Evolutionary conservation across 23 red algal genomes (phyloP).

Genomic region (Gracilaria gracilis): DNA sequence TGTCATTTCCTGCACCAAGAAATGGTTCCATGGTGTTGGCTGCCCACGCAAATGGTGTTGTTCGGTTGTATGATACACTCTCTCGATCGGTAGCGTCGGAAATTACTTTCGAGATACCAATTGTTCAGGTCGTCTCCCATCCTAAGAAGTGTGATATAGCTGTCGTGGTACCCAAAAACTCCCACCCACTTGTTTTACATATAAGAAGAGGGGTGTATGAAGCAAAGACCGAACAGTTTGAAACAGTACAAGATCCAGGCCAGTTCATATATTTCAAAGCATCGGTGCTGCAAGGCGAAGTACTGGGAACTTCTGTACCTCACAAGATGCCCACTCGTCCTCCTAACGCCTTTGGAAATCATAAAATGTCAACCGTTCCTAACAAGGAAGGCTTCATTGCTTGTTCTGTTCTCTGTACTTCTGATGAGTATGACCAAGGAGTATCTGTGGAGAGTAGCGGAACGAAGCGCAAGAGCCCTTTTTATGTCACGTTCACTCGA

Average conservation of each 20-base stretch:
- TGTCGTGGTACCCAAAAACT: conserved; percentile 43
- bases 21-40: conserved; percentile 60
- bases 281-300: conserved; percentile 2
- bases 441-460: conserved; percentile 38
- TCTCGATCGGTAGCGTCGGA: conserved; percentile 31
- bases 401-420: conserved; percentile 37
- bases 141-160: conserved; percentile 38
- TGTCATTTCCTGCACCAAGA: conserved; percentile 62
- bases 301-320: conserved; percentile 19
- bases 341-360: conserved; percentile 48
- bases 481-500: conserved; percentile 41
- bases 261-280: conserved; percentile 26
- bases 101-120: conserved; percentile 34
- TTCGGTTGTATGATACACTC: conserved; percentile 60
- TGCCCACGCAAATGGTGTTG: conserved; percentile 18
- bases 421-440: conserved; percentile 53
- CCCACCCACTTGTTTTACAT: conserved; percentile 58
- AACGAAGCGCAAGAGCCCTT: conserved; percentile 41
- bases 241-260: conserved; percentile 29
- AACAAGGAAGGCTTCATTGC: conserved; percentile 10
- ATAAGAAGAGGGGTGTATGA: conserved; percentile 51
- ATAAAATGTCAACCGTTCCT: conserved; percentile 36
- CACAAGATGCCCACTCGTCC: conserved; percentile 8
- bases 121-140: conserved; percentile 60
- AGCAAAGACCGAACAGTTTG: conserved; percentile 2